A percentile compares a stretch with the other conserved stretches of the same genome.
Conservation (phyloP, 176 grass and related monocot genomes). For the Carex myosuroides region DNA sequence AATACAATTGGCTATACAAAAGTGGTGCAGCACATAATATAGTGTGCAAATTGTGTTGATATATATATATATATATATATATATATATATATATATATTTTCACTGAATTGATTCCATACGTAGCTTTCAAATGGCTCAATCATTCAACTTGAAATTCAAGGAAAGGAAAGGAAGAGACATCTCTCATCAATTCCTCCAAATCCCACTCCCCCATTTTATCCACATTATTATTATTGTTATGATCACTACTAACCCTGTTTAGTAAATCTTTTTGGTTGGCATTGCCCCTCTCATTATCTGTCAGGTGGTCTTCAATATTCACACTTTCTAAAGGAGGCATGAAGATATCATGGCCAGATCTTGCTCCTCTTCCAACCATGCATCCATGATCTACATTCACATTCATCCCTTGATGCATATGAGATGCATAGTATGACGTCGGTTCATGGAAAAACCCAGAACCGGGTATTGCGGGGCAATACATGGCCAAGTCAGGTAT, state of each 20-base stretch:
- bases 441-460: conserved; percentile 41
- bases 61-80: too few species aligned
- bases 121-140: conserved; percentile 33
- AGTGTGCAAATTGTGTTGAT: conserved; percentile 15
- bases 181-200: conserved; percentile 97
- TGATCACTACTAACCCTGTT: conserved; percentile 34
- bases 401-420: conserved; percentile 28
- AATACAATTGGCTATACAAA: conserved; percentile 17
- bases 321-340: conserved; percentile 50
- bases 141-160: conserved; percentile 99
- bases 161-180: conserved; percentile 87
- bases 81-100: too few species aligned
- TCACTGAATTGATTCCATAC: background rate
- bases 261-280: conserved; percentile 15
- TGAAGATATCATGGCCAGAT: conserved; percentile 26
- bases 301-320: conserved; percentile 20
- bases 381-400: conserved; percentile 31
- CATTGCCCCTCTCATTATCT: conserved; percentile 22
- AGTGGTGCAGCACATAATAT: background rate
- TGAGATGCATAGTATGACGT: conserved; percentile 25
- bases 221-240: conserved; percentile 34
- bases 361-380: conserved; percentile 19
- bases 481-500: conserved; percentile 33
- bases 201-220: conserved; percentile 79
- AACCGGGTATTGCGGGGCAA: background rate